Evolutionary conservation across 164 flowering plant species (phyloP).

Genomic region (Vitis riparia): DNA sequence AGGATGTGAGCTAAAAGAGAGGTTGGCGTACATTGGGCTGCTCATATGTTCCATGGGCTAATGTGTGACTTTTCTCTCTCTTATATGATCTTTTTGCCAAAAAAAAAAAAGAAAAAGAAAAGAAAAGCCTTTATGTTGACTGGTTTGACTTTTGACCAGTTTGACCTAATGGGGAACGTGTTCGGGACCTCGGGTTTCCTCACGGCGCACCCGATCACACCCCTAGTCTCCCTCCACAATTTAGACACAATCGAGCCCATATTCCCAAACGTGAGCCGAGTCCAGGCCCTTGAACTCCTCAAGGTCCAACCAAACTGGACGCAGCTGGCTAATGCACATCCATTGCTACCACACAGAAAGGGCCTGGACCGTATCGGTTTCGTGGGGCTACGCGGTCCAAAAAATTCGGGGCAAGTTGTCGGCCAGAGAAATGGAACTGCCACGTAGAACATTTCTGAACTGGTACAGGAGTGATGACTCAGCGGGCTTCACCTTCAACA

Average conservation of each 20-base stretch:
- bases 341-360: slow-evolving; percentile 56
- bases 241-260: slow-evolving; percentile 71
- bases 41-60: too few relatives aligned
- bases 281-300: slow-evolving; percentile 46
- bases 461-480: slow-evolving; percentile 48
- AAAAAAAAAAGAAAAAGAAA: too few relatives aligned
- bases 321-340: too few relatives aligned
- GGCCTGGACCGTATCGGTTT: slow-evolving; percentile 55
- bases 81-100: too few relatives aligned
- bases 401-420: slow-evolving; percentile 33
- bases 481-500: slow-evolving; percentile 47
- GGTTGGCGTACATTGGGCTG: too few relatives aligned
- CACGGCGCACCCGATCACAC: slow-evolving; percentile 84
- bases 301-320: slow-evolving; percentile 29
- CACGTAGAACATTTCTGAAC: slow-evolving; percentile 49
- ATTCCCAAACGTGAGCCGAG: slow-evolving; percentile 49
- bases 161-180: slow-evolving; percentile 60
- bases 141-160: slow-evolving; percentile 27
- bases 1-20: too few relatives aligned
- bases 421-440: slow-evolving; percentile 53
- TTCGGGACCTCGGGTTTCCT: slow-evolving; percentile 71
- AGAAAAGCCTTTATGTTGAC: not conserved
- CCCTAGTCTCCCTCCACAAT: slow-evolving; percentile 74
- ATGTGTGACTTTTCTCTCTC: too few relatives aligned
- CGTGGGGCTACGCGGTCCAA: slow-evolving; percentile 74